These are phyloP conservation scores for Tricholoma sp. DNA, from an alignment of 768 basidiomycete species.

Conservation along the genomic window DNA sequence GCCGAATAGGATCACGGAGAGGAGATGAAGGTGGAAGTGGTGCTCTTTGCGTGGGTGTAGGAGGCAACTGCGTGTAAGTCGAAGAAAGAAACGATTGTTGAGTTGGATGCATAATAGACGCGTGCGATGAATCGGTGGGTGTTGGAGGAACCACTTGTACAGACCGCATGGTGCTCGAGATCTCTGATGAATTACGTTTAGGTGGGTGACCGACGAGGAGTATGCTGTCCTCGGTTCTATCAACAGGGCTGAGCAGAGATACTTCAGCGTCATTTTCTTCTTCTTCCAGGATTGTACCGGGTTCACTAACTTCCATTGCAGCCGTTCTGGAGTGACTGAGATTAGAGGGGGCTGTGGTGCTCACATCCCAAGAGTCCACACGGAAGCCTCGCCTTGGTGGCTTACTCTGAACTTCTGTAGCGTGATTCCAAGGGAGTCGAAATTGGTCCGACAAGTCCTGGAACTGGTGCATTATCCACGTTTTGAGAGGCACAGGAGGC, in stretches of 20 bases:
- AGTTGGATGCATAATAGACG: neutral
- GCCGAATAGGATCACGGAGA: neutral
- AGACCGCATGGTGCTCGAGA: slow-evolving; percentile 8
- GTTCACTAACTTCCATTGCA: slow-evolving; percentile 1
- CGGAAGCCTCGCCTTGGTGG: slow-evolving; percentile 13
- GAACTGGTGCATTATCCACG: slow-evolving; percentile 11
- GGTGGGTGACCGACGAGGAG: slow-evolving; percentile 13
- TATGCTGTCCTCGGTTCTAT: slow-evolving; percentile 10
- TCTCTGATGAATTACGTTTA: slow-evolving; percentile 12
- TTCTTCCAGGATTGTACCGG: slow-evolving; percentile 11
- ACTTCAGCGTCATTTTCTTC: slow-evolving; percentile 10
- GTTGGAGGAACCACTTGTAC: slow-evolving; percentile 17
- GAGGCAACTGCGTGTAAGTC: slow-evolving; percentile 9
- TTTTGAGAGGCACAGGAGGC: slow-evolving; percentile 4
- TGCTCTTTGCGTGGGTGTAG: slow-evolving; percentile 11
- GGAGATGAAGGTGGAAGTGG: slow-evolving; percentile 10
- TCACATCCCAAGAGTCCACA: slow-evolving; percentile 12
- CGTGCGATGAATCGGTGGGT: slow-evolving; percentile 11
- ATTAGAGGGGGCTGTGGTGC: slow-evolving; percentile 2
- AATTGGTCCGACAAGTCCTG: slow-evolving; percentile 11
- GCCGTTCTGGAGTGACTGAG: slow-evolving; percentile 1
- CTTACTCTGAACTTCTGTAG: slow-evolving; percentile 8
- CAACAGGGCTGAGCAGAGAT: slow-evolving; percentile 10
- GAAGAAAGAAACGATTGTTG: neutral
- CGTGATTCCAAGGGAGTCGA: slow-evolving; percentile 10